These are phyloP conservation scores for Colletotrichum zoysiae DNA, from an alignment of 2,329 filamentous ascomycete genomes.

Conservation along the genomic window DNA sequence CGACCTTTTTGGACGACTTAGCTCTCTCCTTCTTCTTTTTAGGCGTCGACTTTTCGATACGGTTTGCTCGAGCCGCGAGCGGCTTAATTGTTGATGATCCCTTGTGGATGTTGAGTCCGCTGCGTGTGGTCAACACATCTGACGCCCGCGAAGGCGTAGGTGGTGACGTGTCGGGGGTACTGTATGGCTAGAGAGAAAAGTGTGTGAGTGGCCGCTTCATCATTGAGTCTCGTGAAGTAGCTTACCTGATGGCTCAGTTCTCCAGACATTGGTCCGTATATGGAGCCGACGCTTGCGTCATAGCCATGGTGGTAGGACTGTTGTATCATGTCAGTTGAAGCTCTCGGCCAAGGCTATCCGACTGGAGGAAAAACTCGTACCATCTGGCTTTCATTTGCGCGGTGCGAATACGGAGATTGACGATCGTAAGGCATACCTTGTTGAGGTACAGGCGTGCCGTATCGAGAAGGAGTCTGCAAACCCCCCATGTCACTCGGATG, in stretches of 20 bases:
- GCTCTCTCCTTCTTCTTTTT: conserved; percentile 56
- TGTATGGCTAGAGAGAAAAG: conserved; percentile 54
- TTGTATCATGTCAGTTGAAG: neutral
- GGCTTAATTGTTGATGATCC: conserved; percentile 44
- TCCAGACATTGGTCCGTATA: conserved; percentile 38
- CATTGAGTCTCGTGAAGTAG: neutral
- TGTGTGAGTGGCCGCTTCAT: conserved; percentile 20
- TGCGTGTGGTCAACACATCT: conserved; percentile 55
- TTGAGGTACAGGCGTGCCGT: conserved; percentile 54
- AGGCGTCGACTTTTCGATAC: conserved; percentile 51
- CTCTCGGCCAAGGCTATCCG: neutral
- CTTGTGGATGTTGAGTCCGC: conserved; percentile 50
- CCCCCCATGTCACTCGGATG: conserved; percentile 48
- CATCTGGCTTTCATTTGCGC: conserved; percentile 37
- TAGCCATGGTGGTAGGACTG: conserved; percentile 35
- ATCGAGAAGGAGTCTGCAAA: conserved; percentile 53
- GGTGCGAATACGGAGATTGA: conserved; percentile 49
- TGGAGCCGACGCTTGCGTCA: conserved; percentile 26
- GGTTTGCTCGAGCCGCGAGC: conserved; percentile 48
- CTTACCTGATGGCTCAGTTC: conserved; percentile 41
- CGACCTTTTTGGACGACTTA: conserved; percentile 59
- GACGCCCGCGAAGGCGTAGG: conserved; percentile 56
- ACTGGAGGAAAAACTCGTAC: conserved; percentile 13
- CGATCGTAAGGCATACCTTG: conserved; percentile 47
- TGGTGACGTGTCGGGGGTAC: conserved; percentile 66